A percentile compares a stretch with the other conserved stretches of the same genome.
Conservation (phyloP, 306 rosid species). For the Trifolium pratense region DNA sequence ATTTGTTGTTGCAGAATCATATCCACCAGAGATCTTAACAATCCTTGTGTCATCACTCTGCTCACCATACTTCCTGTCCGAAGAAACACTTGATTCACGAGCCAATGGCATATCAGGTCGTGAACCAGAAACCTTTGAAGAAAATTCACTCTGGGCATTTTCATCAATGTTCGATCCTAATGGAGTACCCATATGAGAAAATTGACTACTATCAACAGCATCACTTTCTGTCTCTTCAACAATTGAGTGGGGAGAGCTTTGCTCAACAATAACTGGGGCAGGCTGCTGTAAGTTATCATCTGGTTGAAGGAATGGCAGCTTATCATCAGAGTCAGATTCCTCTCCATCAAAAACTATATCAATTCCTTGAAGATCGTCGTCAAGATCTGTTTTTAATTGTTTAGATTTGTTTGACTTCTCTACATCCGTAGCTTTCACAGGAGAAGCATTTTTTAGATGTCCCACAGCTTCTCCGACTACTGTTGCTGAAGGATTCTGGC, state of each 20-base stretch:
- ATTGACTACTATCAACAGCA: slow-evolving; percentile 67
- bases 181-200: slow-evolving; percentile 74
- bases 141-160: slow-evolving; percentile 78
- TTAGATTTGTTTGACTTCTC: slow-evolving; percentile 82
- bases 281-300: slow-evolving; percentile 87
- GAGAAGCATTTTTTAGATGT: slow-evolving; percentile 64
- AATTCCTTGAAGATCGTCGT: slow-evolving; percentile 96
- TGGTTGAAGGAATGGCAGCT: slow-evolving; percentile 88
- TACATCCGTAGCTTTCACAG: slow-evolving; percentile 52
- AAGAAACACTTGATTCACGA: slow-evolving; percentile 87
- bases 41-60: slow-evolving; percentile 73
- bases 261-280: slow-evolving; percentile 71
- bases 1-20: slow-evolving; percentile 60
- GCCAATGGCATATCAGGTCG: slow-evolving; percentile 74
- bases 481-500: slow-evolving; percentile 77
- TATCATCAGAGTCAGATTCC: slow-evolving; percentile 92
- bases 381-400: slow-evolving; percentile 81
- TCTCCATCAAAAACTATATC: slow-evolving; percentile 96
- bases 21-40: slow-evolving; percentile 62
- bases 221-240: slow-evolving; percentile 97
- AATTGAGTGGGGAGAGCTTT: slow-evolving; percentile 92
- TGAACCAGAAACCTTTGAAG: slow-evolving; percentile 88
- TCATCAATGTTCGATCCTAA: slow-evolving; percentile 75
- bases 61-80: slow-evolving; percentile 83
- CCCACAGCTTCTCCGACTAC: slow-evolving; percentile 73